Evolutionary conservation across 805 yeast genomes (phyloP).

Genomic region (Candida andamanensis): DNA sequence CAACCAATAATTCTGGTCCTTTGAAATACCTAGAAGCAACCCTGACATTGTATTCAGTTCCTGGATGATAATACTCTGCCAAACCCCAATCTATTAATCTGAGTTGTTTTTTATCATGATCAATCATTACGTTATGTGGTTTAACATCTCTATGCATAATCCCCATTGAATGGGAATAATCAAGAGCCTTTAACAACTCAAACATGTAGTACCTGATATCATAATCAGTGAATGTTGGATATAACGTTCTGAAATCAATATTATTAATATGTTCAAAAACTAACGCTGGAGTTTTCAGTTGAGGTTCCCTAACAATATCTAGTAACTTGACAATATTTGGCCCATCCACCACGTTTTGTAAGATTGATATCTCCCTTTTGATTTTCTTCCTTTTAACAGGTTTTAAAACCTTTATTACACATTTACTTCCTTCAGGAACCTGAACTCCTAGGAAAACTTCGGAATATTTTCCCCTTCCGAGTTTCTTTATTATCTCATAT

Average conservation of each 20-base stretch:
- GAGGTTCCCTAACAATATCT: slow-evolving; percentile 85
- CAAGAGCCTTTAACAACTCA: slow-evolving; percentile 76
- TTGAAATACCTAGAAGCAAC: slow-evolving; percentile 90
- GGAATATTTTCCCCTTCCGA: slow-evolving; percentile 91
- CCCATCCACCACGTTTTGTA: slow-evolving; percentile 80
- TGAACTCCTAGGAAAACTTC: slow-evolving; percentile 88
- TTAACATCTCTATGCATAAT: slow-evolving; percentile 93
- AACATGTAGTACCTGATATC: slow-evolving; percentile 83
- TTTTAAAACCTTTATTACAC: slow-evolving; percentile 87
- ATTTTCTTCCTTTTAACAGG: slow-evolving; percentile 93
- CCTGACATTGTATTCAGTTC: slow-evolving; percentile 83
- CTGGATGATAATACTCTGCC: slow-evolving; percentile 89
- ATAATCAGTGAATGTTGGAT: slow-evolving; percentile 68
- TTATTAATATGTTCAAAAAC: slow-evolving; percentile 83
- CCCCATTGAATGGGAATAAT: slow-evolving; percentile 89
- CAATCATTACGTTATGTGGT: slow-evolving; percentile 92
- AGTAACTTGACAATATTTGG: slow-evolving; percentile 70
- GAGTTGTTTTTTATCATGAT: slow-evolving; percentile 56
- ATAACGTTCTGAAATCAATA: slow-evolving; percentile 79
- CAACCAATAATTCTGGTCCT: slow-evolving; percentile 86
- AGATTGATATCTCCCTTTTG: slow-evolving; percentile 81
- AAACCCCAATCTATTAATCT: slow-evolving; percentile 92
- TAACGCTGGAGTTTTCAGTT: slow-evolving; percentile 80
- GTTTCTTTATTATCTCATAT: slow-evolving; percentile 77
- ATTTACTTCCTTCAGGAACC: slow-evolving; percentile 51